Conservation (phyloP, 805 yeast genomes). For the Saccharomyces paradoxus region DNA sequence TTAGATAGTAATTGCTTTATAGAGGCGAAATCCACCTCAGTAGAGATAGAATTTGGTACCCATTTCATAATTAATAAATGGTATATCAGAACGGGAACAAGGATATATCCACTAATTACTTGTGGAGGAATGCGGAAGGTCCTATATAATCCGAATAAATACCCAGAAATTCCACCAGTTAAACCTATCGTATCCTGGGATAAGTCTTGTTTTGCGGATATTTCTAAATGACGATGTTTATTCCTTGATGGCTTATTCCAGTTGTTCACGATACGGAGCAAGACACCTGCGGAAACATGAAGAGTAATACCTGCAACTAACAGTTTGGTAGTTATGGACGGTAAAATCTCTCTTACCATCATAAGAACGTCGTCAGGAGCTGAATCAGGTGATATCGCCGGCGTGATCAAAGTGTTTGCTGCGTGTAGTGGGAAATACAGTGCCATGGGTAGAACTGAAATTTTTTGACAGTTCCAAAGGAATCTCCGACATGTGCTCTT, state of each 20-base stretch:
- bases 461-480: slow-evolving; percentile 12
- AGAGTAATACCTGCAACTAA: slow-evolving; percentile 3
- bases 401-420: slow-evolving; percentile 16
- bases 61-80: slow-evolving; percentile 18
- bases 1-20: slow-evolving; percentile 21
- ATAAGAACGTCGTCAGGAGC: slow-evolving; percentile 22
- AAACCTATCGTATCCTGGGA: slow-evolving; percentile 19
- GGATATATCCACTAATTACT: slow-evolving; percentile 16
- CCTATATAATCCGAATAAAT: slow-evolving; percentile 17
- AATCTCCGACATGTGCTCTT: slow-evolving; percentile 1
- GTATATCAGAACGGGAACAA: slow-evolving; percentile 14
- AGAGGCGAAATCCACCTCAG: slow-evolving; percentile 17
- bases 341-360: slow-evolving; percentile 21
- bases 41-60: slow-evolving; percentile 9
- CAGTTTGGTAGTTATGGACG: slow-evolving; percentile 14
- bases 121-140: slow-evolving; percentile 16
- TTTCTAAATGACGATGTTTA: background rate
- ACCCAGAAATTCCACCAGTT: slow-evolving; percentile 22
- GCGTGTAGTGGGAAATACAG: slow-evolving; percentile 22
- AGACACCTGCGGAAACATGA: background rate
- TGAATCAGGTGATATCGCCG: slow-evolving; percentile 13
- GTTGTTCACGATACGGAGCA: background rate
- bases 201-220: background rate
- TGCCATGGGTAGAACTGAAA: slow-evolving; percentile 18
- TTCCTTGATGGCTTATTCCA: background rate